Percentiles rank a stretch among this genome's conserved stretches.
These are phyloP conservation scores for Conidiobolus coronatus DNA, from an alignment of 371 early-diverging fungal genomes.

Conservation along the genomic window DNA sequence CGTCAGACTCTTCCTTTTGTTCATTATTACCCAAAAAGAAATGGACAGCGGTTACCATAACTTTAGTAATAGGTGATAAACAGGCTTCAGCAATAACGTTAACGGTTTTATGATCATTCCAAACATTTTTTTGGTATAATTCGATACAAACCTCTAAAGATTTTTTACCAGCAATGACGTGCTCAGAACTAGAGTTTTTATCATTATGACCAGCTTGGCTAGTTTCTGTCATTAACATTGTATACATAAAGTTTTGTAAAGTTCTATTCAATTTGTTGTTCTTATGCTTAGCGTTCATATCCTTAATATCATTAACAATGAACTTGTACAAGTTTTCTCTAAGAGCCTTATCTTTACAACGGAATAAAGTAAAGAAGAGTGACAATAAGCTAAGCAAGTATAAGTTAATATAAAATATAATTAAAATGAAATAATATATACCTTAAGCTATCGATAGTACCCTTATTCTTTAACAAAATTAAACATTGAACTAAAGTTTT, in stretches of 20 bases:
- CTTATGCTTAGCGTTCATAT: constrained; percentile 68
- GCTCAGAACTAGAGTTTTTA: constrained; percentile 30
- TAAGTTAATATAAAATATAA: neutral
- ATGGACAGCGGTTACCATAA: constrained; percentile 75
- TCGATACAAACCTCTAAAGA: constrained; percentile 89
- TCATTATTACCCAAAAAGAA: constrained; percentile 73
- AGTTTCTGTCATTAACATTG: constrained; percentile 46
- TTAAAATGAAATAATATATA: constrained; percentile 7
- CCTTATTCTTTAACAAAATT: constrained; percentile 70
- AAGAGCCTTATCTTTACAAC: constrained; percentile 74
- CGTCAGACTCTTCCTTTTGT: constrained; percentile 34
- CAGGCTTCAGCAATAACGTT: constrained; percentile 92
- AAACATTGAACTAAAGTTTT: constrained; percentile 73
- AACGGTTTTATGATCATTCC: constrained; percentile 93
- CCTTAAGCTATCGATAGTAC: constrained; percentile 36
- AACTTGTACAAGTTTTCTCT: constrained; percentile 67
- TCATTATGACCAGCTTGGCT: constrained; percentile 6
- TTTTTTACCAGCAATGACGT: constrained; percentile 76
- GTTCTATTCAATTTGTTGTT: constrained; percentile 91
- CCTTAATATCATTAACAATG: constrained; percentile 85
- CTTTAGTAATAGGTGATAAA: constrained; percentile 69
- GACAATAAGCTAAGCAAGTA: constrained; percentile 39
- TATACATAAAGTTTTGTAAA: constrained; percentile 88
- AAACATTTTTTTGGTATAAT: constrained; percentile 79
- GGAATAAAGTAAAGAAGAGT: constrained; percentile 82